phyloP scores from a whole-genome alignment of 2,329 filamentous ascomycete genomes.

The Helotiales sp. region DNA sequence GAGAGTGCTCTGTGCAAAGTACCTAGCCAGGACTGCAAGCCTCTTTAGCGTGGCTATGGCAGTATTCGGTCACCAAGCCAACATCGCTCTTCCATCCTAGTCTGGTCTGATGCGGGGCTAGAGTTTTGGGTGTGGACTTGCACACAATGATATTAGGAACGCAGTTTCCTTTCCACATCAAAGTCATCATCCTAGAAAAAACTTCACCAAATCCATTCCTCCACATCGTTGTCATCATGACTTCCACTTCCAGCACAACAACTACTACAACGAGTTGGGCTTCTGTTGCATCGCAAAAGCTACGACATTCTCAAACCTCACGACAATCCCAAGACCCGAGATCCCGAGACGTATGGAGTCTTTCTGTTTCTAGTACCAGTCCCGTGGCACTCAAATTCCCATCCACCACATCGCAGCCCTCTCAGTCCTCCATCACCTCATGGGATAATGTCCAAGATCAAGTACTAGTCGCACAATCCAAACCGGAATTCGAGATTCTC shows the following conservation, averaged over 20 bases:
- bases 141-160: neutral
- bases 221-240: neutral
- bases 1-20: too few relatives aligned
- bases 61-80: neutral
- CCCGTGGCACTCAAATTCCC: too few relatives aligned
- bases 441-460: too few relatives aligned
- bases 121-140: neutral
- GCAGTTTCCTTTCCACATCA: neutral
- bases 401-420: too few relatives aligned
- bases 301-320: too few relatives aligned
- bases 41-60: neutral
- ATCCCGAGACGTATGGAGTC: neutral
- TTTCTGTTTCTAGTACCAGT: neutral
- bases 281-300: too few relatives aligned
- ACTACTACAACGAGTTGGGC: too few relatives aligned
- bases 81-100: neutral
- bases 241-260: neutral
- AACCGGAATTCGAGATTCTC: too few relatives aligned
- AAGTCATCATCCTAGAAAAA: neutral
- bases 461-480: too few relatives aligned
- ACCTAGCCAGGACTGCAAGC: neutral
- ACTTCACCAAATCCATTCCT: neutral
- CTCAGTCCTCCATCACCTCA: too few relatives aligned
- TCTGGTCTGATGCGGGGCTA: neutral
- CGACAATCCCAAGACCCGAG: too few relatives aligned